Conservation (phyloP, 1,284 basidiomycete species). For the Marasmius tenuissimus region DNA sequence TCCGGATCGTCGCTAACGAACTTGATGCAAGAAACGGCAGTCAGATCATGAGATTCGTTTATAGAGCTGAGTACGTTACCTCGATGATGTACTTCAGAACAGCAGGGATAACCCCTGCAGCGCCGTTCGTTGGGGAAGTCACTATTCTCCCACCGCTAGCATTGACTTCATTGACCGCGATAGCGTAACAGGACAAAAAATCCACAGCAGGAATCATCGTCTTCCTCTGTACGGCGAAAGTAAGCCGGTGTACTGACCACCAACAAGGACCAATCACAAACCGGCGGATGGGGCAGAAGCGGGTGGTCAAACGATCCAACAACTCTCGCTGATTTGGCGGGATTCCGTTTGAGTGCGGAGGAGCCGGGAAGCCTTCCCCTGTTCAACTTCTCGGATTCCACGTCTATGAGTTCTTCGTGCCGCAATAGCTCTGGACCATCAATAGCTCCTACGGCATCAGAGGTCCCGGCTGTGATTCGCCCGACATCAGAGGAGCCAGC, state of each 20-base stretch:
- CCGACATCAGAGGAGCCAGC: slow-evolving; percentile 34
- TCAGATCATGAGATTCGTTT: neutral
- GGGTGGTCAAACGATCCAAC: slow-evolving; percentile 83
- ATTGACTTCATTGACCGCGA: slow-evolving; percentile 90
- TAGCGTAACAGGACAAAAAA: slow-evolving; percentile 90
- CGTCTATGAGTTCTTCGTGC: neutral
- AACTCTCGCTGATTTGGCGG: slow-evolving; percentile 50
- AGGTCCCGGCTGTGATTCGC: slow-evolving; percentile 45
- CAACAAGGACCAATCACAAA: slow-evolving; percentile 34
- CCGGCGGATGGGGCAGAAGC: slow-evolving; percentile 79
- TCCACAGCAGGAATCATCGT: slow-evolving; percentile 93
- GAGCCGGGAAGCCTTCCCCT: neutral
- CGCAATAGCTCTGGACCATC: slow-evolving; percentile 23
- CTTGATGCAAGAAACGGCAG: slow-evolving; percentile 28
- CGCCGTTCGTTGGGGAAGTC: slow-evolving; percentile 90
- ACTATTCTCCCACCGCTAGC: slow-evolving; percentile 92
- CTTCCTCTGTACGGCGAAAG: slow-evolving; percentile 53
- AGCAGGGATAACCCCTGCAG: slow-evolving; percentile 89
- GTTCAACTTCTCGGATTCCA: too few relatives aligned
- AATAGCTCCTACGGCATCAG: slow-evolving; percentile 40
- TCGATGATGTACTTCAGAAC: slow-evolving; percentile 88
- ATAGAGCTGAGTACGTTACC: slow-evolving; percentile 32
- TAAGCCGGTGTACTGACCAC: slow-evolving; percentile 2
- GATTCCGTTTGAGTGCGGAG: slow-evolving; percentile 8
- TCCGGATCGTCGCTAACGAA: slow-evolving; percentile 90